Conservation (phyloP, 2,329 filamentous ascomycete genomes). For the Cordyceps militaris region DNA sequence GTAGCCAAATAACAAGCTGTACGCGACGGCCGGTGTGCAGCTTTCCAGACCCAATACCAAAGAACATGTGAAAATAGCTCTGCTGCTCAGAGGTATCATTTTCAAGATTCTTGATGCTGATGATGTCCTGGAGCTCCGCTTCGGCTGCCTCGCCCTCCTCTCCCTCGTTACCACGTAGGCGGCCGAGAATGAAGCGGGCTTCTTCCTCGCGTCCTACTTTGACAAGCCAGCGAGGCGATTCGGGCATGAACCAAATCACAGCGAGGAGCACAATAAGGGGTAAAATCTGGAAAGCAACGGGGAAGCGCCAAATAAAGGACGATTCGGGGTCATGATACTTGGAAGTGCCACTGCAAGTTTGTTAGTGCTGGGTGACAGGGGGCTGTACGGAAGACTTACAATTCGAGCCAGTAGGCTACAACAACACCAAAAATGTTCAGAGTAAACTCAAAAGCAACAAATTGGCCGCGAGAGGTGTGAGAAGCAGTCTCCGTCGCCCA, state of each 20-base stretch:
- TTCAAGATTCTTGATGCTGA: slow-evolving; percentile 55
- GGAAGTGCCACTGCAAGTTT: slow-evolving; percentile 38
- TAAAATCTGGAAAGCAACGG: slow-evolving; percentile 62
- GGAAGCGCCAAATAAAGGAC: slow-evolving; percentile 59
- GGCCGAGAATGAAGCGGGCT: slow-evolving; percentile 56
- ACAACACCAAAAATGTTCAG: slow-evolving; percentile 65
- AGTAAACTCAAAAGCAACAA: slow-evolving; percentile 66
- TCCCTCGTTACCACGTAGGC: slow-evolving; percentile 53
- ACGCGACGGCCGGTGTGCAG: slow-evolving; percentile 61
- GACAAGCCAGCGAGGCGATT: slow-evolving; percentile 60
- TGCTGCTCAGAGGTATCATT: slow-evolving; percentile 49
- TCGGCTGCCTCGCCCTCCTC: slow-evolving; percentile 48
- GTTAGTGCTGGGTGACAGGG: not conserved
- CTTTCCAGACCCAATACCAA: slow-evolving; percentile 57
- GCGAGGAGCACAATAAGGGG: slow-evolving; percentile 51
- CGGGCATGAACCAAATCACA: slow-evolving; percentile 60
- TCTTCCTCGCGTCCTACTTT: slow-evolving; percentile 62
- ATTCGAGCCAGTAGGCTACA: slow-evolving; percentile 51
- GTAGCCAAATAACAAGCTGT: slow-evolving; percentile 63
- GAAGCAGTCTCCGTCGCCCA: slow-evolving; percentile 66
- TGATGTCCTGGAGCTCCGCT: slow-evolving; percentile 62
- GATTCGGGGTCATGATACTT: slow-evolving; percentile 53
- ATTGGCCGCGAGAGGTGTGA: slow-evolving; percentile 60
- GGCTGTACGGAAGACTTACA: slow-evolving; percentile 21
- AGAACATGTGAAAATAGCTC: slow-evolving; percentile 59